Evolutionary conservation across 2,329 filamentous ascomycete genomes (phyloP), one percentile per base, ranked within the genome.

Genomic region (Incumbomyces lentus): DNA sequence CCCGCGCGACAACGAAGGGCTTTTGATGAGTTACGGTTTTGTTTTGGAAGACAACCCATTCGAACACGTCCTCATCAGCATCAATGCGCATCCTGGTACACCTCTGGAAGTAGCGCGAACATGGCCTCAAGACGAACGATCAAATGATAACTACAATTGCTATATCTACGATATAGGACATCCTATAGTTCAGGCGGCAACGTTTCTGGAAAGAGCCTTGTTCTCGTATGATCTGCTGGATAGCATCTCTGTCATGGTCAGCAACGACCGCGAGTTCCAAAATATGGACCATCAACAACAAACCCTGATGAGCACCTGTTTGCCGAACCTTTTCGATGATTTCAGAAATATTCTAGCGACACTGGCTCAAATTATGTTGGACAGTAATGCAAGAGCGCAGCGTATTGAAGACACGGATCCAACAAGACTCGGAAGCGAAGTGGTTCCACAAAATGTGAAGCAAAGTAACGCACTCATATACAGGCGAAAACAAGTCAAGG

Each of bases 1-100:
- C 26, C 64, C 69, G n/a, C 84, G 86, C 62, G 84, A 82, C 6
- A 88, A 87, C 56, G 82, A 81, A 49, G 81, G 86, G 64, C 66
- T 69, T 66, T 63, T 71, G 58, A 62, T 69, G 54, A 68, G 67
- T 44, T 71, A 71, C 47, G 67, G 68, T 10, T 71, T 71, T 55
- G 68, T 66, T 33, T 59, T 68, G n/a, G 48, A 56, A 4, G 55
- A 64, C 17, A 70, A 70, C 45, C 61, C 63, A 14, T 68, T 64
- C 35, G 68, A 71, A 49, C 68, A 69, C 54, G 62, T 66, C 12
- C 62, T 65, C 19, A 60, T 71, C 35, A 63, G 60, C 48, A 53
- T 70, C 30, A 63, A 62, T 10, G 59, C 63, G 40, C 63, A 64
- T 19, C 57, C 62, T 18, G 66, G 61, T 14, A 67, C 64, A 32